Evolutionary conservation across 2,329 filamentous ascomycete species (phyloP).

Genomic region (Alternaria gaisen): DNA sequence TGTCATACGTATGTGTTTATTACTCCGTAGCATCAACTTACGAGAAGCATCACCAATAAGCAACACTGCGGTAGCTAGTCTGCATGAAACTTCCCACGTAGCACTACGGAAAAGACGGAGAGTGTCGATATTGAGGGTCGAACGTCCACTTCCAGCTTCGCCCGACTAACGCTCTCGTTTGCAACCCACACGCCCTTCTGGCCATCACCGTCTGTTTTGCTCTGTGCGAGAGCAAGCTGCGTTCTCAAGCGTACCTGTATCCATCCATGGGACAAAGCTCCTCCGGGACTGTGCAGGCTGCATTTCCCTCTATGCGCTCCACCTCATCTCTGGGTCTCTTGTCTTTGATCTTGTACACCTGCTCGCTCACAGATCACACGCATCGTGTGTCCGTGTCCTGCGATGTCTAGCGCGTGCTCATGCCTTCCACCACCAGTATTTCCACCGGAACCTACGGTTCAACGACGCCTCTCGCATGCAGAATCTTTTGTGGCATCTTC

Average conservation of each 20-base stretch:
- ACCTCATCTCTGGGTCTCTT: not conserved
- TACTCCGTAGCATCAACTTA: not conserved
- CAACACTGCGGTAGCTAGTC: not conserved
- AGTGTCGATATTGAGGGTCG: not conserved
- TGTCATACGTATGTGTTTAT: not conserved
- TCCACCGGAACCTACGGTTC: not conserved
- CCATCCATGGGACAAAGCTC: not conserved
- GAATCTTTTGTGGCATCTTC: not conserved
- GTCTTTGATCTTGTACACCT: not conserved
- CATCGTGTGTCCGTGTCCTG: not conserved
- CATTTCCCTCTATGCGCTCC: not conserved
- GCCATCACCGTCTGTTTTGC: not conserved
- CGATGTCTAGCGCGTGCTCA: not conserved
- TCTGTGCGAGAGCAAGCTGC: not conserved
- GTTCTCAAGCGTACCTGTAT: not conserved
- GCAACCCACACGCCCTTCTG: not conserved
- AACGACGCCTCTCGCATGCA: not conserved
- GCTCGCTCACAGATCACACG: not conserved
- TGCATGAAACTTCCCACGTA: not conserved
- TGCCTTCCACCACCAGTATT: not conserved
- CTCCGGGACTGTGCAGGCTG: not conserved
- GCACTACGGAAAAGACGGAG: not conserved
- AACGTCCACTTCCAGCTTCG: not conserved
- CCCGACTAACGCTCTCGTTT: not conserved
- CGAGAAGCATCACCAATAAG: not conserved